Evolutionary conservation across 805 yeast genomes (phyloP).

Genomic region (Cyberlindnera xylosilytica): DNA sequence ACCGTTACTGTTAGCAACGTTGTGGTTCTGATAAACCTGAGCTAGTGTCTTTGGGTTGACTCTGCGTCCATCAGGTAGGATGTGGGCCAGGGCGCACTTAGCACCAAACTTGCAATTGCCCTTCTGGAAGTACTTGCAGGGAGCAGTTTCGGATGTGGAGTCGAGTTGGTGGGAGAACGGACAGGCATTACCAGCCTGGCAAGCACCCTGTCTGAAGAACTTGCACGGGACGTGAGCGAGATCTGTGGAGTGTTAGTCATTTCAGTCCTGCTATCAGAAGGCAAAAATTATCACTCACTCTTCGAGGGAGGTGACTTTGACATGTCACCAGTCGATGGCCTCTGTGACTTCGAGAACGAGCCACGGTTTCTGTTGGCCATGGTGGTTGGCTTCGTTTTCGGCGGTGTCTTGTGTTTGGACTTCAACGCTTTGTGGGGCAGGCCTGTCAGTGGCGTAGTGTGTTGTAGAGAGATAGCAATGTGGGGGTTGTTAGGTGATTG

Average conservation of each 20-base stretch:
- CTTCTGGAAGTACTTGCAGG: conserved; percentile 91
- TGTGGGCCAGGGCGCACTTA: conserved; percentile 92
- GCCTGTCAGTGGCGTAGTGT: too few relatives aligned
- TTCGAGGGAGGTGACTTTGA: conserved; percentile 28
- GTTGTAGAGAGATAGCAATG: too few relatives aligned
- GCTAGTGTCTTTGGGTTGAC: conserved; percentile 51
- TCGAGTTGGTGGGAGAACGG: conserved; percentile 81
- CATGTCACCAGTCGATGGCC: conserved; percentile 18
- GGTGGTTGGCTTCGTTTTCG: not conserved
- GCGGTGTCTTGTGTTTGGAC: conserved; percentile 1
- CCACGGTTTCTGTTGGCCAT: conserved; percentile 7
- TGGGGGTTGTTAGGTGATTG: not conserved
- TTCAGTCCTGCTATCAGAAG: too few relatives aligned
- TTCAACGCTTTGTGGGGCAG: conserved; percentile 2
- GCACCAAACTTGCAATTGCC: conserved; percentile 97
- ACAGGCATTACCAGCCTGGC: conserved; percentile 92
- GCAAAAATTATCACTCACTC: too few relatives aligned
- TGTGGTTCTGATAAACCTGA: conserved; percentile 29
- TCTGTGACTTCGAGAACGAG: conserved; percentile 12
- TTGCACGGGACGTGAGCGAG: conserved; percentile 96
- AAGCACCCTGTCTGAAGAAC: conserved; percentile 85
- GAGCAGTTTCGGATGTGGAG: conserved; percentile 45
- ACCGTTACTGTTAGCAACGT: conserved; percentile 8
- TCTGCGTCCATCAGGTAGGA: conserved; percentile 83
- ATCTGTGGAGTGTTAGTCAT: conserved; percentile 34